Evolutionary conservation across 495 filamentous ascomycete genomes (phyloP).

Genomic region (Entonaema liquescens): DNA sequence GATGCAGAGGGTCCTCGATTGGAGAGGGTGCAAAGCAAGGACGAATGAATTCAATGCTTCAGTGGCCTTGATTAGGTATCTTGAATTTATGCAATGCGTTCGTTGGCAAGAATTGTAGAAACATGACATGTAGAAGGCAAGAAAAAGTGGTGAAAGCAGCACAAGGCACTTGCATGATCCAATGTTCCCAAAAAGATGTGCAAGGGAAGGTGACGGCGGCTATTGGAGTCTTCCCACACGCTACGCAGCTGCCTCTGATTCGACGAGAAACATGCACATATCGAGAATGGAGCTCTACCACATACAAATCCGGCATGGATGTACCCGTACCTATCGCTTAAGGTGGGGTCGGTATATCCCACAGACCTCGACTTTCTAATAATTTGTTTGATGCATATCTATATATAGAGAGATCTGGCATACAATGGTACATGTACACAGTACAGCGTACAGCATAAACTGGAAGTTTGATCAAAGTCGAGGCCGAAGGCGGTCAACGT

Average conservation of each 20-base stretch:
- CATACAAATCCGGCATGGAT: not conserved
- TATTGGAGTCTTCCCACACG: conserved; percentile 38
- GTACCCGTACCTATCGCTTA: conserved; percentile 11
- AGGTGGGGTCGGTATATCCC: not conserved
- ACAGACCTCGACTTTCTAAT: not conserved
- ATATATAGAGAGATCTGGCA: not conserved
- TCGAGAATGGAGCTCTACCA: conserved; percentile 10
- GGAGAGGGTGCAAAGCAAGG: not conserved
- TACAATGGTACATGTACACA: too few species aligned
- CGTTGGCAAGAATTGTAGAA: not conserved
- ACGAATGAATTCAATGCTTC: conserved; percentile 19
- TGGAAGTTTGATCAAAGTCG: too few species aligned
- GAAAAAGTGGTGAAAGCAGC: conserved; percentile 34
- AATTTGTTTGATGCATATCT: not conserved
- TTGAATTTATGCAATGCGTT: conserved; percentile 8
- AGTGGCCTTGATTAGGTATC: not conserved
- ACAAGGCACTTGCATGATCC: conserved; percentile 30
- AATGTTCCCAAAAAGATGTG: conserved; percentile 23
- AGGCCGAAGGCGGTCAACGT: too few species aligned
- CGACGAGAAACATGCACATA: conserved; percentile 23
- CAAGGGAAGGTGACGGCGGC: conserved; percentile 39
- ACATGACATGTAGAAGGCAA: not conserved
- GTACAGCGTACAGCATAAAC: too few species aligned
- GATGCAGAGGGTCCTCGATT: conserved; percentile 10
- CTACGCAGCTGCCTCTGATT: conserved; percentile 49